A percentile compares a stretch with the other conserved stretches of the same genome.
Conservation (phyloP, 2,329 filamentous ascomycete species). For the Pestalotiopsis sp. region DNA sequence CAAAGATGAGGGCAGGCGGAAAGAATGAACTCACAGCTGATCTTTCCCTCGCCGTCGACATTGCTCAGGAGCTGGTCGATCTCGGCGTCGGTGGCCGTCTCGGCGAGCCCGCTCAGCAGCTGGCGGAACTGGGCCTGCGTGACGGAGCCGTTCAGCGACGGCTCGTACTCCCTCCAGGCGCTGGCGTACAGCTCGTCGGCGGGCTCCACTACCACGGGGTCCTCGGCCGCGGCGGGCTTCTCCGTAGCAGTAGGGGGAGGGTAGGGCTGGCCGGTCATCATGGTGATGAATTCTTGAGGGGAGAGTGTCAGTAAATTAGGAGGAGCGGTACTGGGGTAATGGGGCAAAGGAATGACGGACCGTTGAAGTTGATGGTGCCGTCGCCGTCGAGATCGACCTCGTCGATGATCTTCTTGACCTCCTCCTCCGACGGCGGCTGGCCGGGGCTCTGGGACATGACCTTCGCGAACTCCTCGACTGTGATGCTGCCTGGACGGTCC, state of each 20-base stretch:
- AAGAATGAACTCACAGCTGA: conserved; percentile 32
- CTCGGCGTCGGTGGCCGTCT: conserved; percentile 33
- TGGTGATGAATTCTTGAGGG: conserved; percentile 37
- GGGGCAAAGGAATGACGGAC: conserved; percentile 15
- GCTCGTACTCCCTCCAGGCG: conserved; percentile 37
- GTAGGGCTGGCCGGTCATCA: conserved; percentile 40
- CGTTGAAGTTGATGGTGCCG: conserved; percentile 39
- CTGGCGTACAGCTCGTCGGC: conserved; percentile 24
- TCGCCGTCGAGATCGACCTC: conserved; percentile 40
- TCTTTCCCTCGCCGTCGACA: conserved; percentile 34
- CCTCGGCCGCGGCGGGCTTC: conserved; percentile 31
- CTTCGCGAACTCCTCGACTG: conserved; percentile 36
- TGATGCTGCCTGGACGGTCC: conserved; percentile 30
- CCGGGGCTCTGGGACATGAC: conserved; percentile 34
- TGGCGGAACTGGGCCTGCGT: conserved; percentile 34
- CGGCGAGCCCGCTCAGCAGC: conserved; percentile 31
- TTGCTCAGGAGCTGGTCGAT: conserved; percentile 33
- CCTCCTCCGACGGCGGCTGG: conserved; percentile 29
- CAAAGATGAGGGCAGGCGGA: not conserved
- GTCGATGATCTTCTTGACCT: conserved; percentile 37
- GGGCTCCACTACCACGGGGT: conserved; percentile 20
- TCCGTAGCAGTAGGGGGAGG: not conserved
- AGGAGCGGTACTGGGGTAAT: too few relatives aligned
- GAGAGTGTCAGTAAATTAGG: not conserved
- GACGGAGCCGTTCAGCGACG: conserved; percentile 33